phyloP scores from a whole-genome alignment of 2,329 filamentous ascomycete genomes.

The Cladosporium sp. region DNA sequence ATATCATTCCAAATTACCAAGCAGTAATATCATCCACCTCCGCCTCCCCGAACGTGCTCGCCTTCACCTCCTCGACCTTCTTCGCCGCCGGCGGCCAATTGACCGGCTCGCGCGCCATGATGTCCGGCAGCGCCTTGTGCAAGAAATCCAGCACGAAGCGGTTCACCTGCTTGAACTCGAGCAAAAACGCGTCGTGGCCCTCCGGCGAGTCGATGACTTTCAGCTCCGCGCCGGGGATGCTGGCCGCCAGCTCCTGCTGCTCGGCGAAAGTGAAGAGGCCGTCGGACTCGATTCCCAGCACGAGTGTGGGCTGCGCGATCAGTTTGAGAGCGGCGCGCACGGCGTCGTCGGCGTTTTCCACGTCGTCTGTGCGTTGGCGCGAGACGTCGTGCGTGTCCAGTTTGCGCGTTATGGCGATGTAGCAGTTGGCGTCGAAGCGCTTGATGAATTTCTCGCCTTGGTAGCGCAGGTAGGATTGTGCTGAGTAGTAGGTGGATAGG shows the following conservation, averaged over 20 bases:
- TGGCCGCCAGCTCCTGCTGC: slow-evolving; percentile 83
- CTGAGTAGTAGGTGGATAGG: slow-evolving; percentile 82
- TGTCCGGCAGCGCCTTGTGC: slow-evolving; percentile 75
- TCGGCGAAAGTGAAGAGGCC: slow-evolving; percentile 96
- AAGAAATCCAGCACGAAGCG: slow-evolving; percentile 79
- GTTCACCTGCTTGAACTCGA: slow-evolving; percentile 98
- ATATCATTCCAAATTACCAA: slow-evolving; percentile 61
- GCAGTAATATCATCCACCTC: slow-evolving; percentile 96
- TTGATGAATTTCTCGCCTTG: slow-evolving; percentile 96
- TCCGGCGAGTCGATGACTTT: slow-evolving; percentile 90
- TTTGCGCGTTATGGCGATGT: slow-evolving; percentile 97
- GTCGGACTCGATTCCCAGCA: slow-evolving; percentile 92
- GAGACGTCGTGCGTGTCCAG: slow-evolving; percentile 96
- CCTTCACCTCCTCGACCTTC: slow-evolving; percentile 67
- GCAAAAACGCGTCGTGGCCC: slow-evolving; percentile 90
- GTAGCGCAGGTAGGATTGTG: slow-evolving; percentile 95
- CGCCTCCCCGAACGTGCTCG: slow-evolving; percentile 89
- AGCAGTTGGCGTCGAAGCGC: slow-evolving; percentile 97
- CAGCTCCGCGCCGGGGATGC: slow-evolving; percentile 72
- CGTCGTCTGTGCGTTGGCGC: slow-evolving; percentile 56
- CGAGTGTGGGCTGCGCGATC: slow-evolving; percentile 84
- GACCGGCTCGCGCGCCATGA: slow-evolving; percentile 61
- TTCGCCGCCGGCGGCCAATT: slow-evolving; percentile 44
- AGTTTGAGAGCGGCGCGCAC: slow-evolving; percentile 72
- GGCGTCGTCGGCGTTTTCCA: slow-evolving; percentile 32